Evolutionary conservation across 1,139 yeast species (phyloP), one percentile per base, ranked within the genome.

Genomic region (Candida glucosophila): DNA sequence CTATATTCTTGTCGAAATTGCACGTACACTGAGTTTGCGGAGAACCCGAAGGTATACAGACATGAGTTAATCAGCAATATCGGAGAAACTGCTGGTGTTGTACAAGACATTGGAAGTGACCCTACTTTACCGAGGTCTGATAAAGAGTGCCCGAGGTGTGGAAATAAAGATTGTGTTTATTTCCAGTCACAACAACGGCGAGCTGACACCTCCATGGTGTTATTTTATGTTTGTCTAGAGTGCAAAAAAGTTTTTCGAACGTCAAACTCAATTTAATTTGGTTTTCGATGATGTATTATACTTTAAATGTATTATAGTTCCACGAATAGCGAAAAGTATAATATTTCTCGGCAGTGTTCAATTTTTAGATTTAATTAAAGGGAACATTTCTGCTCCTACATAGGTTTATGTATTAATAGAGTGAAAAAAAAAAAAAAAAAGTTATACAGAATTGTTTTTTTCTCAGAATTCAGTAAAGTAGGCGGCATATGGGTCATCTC

Each of bases 81-180:
- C 31, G 82, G 90, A 41, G 97, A 86, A 47, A 90, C 97, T 2
- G 98, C 98, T 2, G 98, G 98, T 41, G 95, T 86, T 30, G 95
- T 92, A 22, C 93, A 85, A 47, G 98, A 92, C 52, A 82, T 92
- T 40, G 97, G 96, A 1, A 69, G 77, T 20, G 99, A 90, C 53
- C 98, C 98, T 9, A 90, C 98, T 4, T 73, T 88, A 48, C 97
- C 98, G 28, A 68, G 96, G 41, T 79, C 95, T 3, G 90, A 88
- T 51, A 82, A 82, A 49, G 92, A 82, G 43, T 90, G 99, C 53
- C 95, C 96, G 2, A 66, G 70, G 30, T 90, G 99, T 52, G 79
- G 74, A 39, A 79, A 81, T 35, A 76, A 76, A 38, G 95, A 88
- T 42, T 83, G 95, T 52, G 98, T 92, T 29, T 90, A 90, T 50